Conservation (phyloP, 208 protist species). For the Acanthamoeba royreba region DNA sequence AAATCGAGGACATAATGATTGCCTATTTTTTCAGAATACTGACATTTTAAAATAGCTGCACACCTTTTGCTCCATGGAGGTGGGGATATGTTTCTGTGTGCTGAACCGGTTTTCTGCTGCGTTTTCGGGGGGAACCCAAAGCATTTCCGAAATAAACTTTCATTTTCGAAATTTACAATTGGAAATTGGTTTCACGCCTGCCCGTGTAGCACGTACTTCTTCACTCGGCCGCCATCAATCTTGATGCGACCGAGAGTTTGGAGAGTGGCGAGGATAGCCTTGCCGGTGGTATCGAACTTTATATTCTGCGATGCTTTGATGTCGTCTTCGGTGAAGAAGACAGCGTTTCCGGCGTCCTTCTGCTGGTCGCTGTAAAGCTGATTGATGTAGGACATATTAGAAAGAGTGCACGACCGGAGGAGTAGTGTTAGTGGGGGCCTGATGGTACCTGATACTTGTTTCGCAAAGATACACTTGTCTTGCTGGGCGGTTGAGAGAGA, state of each 20-base stretch:
- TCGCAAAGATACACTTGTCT: neutral
- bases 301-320: neutral
- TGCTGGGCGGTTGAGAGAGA: neutral
- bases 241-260: neutral
- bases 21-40: too few relatives aligned
- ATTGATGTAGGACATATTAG: neutral
- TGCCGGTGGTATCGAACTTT: neutral
- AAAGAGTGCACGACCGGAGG: neutral
- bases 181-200: neutral
- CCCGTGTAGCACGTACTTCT: neutral
- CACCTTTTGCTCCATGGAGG: too few relatives aligned
- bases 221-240: neutral
- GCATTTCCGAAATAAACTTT: too few relatives aligned
- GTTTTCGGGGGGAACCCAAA: too few relatives aligned
- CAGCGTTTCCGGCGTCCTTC: neutral
- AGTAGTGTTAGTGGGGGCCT: neutral
- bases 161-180: neutral
- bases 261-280: neutral
- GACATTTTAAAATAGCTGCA: too few relatives aligned
- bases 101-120: too few relatives aligned
- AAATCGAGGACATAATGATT: too few relatives aligned
- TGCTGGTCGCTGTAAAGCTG: neutral
- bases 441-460: neutral
- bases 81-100: too few relatives aligned
- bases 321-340: conserved; percentile 36